These are phyloP conservation scores for Kodamaea ohmeri DNA, from an alignment of 1,139 yeast genomes.

Conservation along the genomic window DNA sequence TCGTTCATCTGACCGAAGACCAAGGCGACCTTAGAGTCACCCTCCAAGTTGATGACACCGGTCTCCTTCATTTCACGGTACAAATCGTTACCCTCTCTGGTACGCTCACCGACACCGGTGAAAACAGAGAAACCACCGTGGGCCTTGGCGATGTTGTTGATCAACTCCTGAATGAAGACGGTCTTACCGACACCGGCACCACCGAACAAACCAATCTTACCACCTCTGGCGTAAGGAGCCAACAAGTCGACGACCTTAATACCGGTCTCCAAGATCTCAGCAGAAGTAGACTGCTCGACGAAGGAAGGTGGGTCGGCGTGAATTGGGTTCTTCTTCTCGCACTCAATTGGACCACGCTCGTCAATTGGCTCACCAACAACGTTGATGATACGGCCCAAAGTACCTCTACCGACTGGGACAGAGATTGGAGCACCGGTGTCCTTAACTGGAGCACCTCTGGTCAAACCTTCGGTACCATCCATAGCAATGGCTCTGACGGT, in stretches of 20 bases:
- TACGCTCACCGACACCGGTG: constrained; percentile 99
- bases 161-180: constrained; percentile 98
- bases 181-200: constrained; percentile 99
- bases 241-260: constrained; percentile 98
- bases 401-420: constrained; percentile 98
- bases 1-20: constrained; percentile 99
- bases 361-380: constrained; percentile 99
- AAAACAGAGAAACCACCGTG: constrained; percentile 99
- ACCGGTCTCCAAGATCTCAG: constrained; percentile 99
- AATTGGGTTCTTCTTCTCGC: constrained; percentile 92
- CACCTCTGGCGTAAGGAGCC: constrained; percentile 99
- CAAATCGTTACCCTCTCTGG: constrained; percentile 99
- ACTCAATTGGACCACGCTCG: constrained; percentile 97
- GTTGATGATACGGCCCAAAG: constrained; percentile 97
- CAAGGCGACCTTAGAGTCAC: constrained; percentile 99
- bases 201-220: constrained; percentile 99
- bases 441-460: constrained; percentile 87
- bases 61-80: constrained; percentile 99
- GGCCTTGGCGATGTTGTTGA: constrained; percentile 99
- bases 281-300: constrained; percentile 95
- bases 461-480: constrained; percentile 99
- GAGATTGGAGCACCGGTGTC: constrained; percentile 99
- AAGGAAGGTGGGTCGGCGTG: constrained; percentile 97
- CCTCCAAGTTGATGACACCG: constrained; percentile 99
- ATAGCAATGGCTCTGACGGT: constrained; percentile 99